Evolutionary conservation across 768 basidiomycete genomes (phyloP).

Genomic region (Phylloporus sp.): DNA sequence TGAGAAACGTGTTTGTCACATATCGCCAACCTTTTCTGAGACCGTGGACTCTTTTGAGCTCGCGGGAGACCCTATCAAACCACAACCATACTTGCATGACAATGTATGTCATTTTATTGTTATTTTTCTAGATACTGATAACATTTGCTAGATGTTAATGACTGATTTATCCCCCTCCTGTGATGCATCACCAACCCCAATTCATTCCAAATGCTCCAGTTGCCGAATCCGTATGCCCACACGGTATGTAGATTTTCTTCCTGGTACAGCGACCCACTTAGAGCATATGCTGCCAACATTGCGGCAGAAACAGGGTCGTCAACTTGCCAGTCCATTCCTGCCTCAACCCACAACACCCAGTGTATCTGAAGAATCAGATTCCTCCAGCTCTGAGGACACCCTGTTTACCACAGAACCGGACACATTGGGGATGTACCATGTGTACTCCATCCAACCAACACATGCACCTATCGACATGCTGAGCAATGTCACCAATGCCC

Average conservation of each 20-base stretch:
- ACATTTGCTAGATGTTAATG: background rate
- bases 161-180: background rate
- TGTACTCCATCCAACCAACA: background rate
- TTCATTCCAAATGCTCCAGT: background rate
- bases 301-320: background rate
- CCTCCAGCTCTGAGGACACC: background rate
- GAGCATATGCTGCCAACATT: background rate
- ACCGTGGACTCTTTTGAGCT: background rate
- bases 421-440: background rate
- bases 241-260: background rate
- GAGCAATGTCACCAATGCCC: background rate
- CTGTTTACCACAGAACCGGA: background rate
- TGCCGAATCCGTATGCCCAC: background rate
- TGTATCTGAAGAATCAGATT: background rate
- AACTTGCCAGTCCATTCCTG: background rate
- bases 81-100: too few species aligned
- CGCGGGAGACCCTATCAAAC: too few species aligned
- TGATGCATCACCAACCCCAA: background rate
- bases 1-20: background rate
- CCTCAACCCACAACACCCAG: background rate
- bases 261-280: background rate
- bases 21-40: background rate
- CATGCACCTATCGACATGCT: background rate
- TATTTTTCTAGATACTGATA: too few species aligned
- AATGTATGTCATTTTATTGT: too few species aligned